phyloP scores from a whole-genome alignment of 208 protist species.

The Endotrypanum monterogeii region DNA sequence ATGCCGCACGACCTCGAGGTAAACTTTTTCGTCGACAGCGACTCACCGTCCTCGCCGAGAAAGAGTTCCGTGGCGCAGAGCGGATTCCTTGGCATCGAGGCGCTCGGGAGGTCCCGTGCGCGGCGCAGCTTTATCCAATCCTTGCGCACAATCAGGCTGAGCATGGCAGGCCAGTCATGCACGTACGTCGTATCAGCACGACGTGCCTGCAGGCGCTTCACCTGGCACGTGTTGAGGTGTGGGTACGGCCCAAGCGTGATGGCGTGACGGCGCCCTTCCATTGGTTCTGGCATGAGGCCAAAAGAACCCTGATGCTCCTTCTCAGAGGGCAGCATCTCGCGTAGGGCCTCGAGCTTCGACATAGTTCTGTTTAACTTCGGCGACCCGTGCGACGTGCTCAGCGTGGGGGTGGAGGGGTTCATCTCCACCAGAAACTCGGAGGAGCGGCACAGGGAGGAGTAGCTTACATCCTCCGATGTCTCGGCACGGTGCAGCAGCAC shows the following conservation, averaged over 20 bases:
- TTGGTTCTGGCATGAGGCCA: constrained; percentile 13
- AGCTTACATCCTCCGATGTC: constrained; percentile 65
- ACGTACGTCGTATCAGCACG: constrained; percentile 93
- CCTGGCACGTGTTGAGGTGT: constrained; percentile 44
- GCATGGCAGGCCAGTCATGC: constrained; percentile 95
- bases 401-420: constrained; percentile 15
- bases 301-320: constrained; percentile 13
- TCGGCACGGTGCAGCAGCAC: constrained; percentile 68
- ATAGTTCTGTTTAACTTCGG: constrained; percentile 25
- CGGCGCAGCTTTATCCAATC: constrained; percentile 73
- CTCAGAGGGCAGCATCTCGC: constrained; percentile 37
- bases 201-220: constrained; percentile 88
- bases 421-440: constrained; percentile 47
- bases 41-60: constrained; percentile 36
- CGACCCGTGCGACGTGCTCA: background rate
- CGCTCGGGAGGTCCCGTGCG: constrained; percentile 28
- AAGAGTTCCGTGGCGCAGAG: constrained; percentile 57
- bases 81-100: constrained; percentile 34
- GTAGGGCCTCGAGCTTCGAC: constrained; percentile 40
- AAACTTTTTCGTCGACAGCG: constrained; percentile 31
- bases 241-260: constrained; percentile 75
- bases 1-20: constrained; percentile 80
- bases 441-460: constrained; percentile 27
- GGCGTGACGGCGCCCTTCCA: constrained; percentile 4
- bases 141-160: constrained; percentile 80